Percentiles rank a stretch among this genome's conserved stretches.
Evolutionary conservation across 495 filamentous ascomycete genomes (phyloP).

Genomic region (Margaritispora aquatica): DNA sequence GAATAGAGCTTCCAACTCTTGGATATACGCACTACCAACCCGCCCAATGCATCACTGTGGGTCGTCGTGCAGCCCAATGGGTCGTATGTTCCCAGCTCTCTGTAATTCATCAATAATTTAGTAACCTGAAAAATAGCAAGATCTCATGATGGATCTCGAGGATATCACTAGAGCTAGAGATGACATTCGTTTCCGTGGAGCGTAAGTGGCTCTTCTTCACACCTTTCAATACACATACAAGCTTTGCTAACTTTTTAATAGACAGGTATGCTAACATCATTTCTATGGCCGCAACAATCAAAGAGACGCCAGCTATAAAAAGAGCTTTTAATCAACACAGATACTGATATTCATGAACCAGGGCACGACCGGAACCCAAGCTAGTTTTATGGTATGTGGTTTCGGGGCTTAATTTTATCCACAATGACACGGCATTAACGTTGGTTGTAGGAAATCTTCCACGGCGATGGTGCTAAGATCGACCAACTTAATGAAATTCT

Average conservation of each 20-base stretch:
- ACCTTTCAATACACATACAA: too few relatives aligned
- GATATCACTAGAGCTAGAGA: slow-evolving; percentile 70
- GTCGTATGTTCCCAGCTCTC: too few relatives aligned
- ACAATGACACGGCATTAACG: slow-evolving; percentile 21
- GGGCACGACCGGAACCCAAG: slow-evolving; percentile 61
- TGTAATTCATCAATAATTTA: too few relatives aligned
- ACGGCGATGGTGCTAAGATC: slow-evolving; percentile 71
- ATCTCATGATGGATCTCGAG: slow-evolving; percentile 80
- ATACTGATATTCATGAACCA: too few relatives aligned
- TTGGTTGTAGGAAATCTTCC: slow-evolving; percentile 57
- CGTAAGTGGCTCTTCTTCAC: too few relatives aligned
- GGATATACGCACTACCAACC: slow-evolving; percentile 58
- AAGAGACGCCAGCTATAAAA: too few relatives aligned
- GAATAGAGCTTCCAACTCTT: background rate
- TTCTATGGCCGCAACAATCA: too few relatives aligned
- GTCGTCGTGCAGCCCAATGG: slow-evolving; percentile 74
- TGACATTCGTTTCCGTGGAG: slow-evolving; percentile 73
- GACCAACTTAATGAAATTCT: slow-evolving; percentile 73
- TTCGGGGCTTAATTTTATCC: background rate
- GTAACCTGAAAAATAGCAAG: too few relatives aligned
- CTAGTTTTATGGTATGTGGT: background rate
- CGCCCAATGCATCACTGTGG: slow-evolving; percentile 77
- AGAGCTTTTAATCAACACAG: too few relatives aligned
- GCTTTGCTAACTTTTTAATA: too few relatives aligned
- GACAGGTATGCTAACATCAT: too few relatives aligned